phyloP scores from a whole-genome alignment of 1,284 basidiomycete genomes.

The Cryptococcus sp. region DNA sequence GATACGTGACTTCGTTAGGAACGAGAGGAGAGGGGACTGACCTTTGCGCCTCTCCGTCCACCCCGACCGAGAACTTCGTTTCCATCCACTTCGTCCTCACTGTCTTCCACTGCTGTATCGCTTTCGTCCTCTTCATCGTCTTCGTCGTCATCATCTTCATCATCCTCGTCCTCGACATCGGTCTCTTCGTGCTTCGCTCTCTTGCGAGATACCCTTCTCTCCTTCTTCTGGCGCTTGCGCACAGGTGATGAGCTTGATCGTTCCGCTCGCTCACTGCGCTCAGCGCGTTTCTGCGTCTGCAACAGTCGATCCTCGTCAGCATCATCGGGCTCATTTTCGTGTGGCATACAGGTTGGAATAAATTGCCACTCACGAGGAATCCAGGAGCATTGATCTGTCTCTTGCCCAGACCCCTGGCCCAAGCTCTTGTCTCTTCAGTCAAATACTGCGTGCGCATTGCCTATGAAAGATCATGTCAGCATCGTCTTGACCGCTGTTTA shows the following conservation, averaged over 20 bases:
- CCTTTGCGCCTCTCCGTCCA: constrained; percentile 46
- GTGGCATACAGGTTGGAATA: not conserved
- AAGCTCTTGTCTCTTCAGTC: constrained; percentile 29
- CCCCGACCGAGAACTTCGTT: constrained; percentile 41
- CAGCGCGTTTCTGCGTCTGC: not conserved
- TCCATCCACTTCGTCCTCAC: constrained; percentile 22
- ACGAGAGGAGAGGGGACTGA: constrained; percentile 17
- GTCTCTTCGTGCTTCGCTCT: constrained; percentile 22
- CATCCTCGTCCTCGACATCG: constrained; percentile 20
- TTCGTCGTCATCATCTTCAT: constrained; percentile 19
- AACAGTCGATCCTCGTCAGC: constrained; percentile 4
- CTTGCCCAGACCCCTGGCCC: constrained; percentile 29
- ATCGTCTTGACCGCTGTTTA: not conserved
- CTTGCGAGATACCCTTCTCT: constrained; percentile 10
- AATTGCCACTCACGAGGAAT: constrained; percentile 13
- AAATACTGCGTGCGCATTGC: constrained; percentile 36
- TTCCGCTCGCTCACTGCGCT: not conserved
- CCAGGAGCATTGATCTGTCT: constrained; percentile 13
- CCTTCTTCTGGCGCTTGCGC: constrained; percentile 11
- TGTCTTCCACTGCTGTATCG: constrained; percentile 15
- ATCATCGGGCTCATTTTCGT: not conserved
- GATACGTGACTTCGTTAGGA: not conserved
- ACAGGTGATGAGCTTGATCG: constrained; percentile 13
- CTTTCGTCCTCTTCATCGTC: constrained; percentile 21
- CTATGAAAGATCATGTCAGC: constrained; percentile 7